Base-by-base conservation (phyloP, 345 rosid species). In the Dipteronia sinensis region DNA sequence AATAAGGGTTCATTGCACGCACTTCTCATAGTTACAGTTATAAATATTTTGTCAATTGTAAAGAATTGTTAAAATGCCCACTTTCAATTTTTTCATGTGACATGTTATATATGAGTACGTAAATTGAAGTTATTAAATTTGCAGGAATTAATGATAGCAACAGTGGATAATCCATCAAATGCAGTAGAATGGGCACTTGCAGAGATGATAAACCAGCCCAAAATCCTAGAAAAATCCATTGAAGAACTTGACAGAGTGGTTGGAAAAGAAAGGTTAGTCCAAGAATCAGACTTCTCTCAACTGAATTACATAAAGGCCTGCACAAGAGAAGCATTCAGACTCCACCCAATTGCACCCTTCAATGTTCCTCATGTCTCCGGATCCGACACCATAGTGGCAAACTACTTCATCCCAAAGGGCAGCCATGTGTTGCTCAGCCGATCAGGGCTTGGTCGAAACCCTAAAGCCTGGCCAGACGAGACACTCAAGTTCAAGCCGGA, bases 151-250 rank as follows among this genome's bases (percentile, higher is more conserved):
- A 87, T 89, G 88, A 1, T 87, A 0, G 90, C 89, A 4, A 71
- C 88, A 4, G 85, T 87, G 3, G 91, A 89, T 68, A 89, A 91
- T 76, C 93, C 91, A 25, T 76, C 93, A 5, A 89, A 91, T 69
- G 93, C 88, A 0, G 70, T 17, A 0, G 92, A 90, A 58, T 90
- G 90, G 91, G 90, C 87, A 11, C 70, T 88, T 31, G 91, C 85
- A 0, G 93, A 90, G 83, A 83, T 87, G 90, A 75, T 90, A 10
- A 87, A 85, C 80, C 75, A 83, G 10, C 91, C 91, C 0, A 71
- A 77, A 19, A 75, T 86, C 5, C 83, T 91, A 2, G 29, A 77
- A 40, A 89, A 73, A 67, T 90, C 92, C 0, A 64, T 67, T 4
- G 83, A 82, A 13, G 94, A 90, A 76, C 11, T 87, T 1, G 92